Base-by-base conservation (phyloP, 495 filamentous ascomycete genomes). In the Hypomontagnella submonticulosa region DNA sequence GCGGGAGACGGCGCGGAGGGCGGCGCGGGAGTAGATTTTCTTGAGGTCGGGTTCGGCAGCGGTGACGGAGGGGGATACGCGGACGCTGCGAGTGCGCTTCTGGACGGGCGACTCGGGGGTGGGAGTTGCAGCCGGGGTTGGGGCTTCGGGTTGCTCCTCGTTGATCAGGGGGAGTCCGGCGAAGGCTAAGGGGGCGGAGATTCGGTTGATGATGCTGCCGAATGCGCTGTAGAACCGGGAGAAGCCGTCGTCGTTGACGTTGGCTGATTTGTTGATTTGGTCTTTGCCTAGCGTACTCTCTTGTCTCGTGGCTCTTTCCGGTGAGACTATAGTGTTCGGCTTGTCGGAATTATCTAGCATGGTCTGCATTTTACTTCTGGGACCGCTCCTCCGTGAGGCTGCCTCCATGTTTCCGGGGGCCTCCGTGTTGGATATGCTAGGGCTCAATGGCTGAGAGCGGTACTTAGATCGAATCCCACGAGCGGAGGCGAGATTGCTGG, bases 121-220 rank as follows among this genome's bases (percentile, higher is more conserved):
- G 18, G 57, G 67, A 15, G 66, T 58, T 32, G 73, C 67, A 43
- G 56, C 47, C 6, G 62, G 40, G 38, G 10, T 38, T 0, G 63
- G 49, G 8, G 67, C 68, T 4, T 67, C 59, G 8, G 71, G 32
- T 6, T 81, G 61, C 43, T 87, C 83, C 13, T 91, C 86, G 8
- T 79, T 73, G 23, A 80, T 76, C 11, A 99, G 77, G 1, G 96
- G 95, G 3, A 99, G 87, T 2, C 94, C 93, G 10, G 94, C 90
- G 75, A 97, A 98, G 10, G 92, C 93, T 5, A 99, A 81, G 10
- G 92, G 92, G 0, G 92, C 92, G 4, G 94, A 96, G 2, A 99
- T 84, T 48, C 85, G 78, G 49, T 89, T 91, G 68, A 97, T 89
- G 18, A 97, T 82, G 37, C 82, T 88, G 50, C 92, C 92, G 70